Base-by-base conservation (phyloP, 306 rosid genomes). In the Quercus agrifolia region DNA sequence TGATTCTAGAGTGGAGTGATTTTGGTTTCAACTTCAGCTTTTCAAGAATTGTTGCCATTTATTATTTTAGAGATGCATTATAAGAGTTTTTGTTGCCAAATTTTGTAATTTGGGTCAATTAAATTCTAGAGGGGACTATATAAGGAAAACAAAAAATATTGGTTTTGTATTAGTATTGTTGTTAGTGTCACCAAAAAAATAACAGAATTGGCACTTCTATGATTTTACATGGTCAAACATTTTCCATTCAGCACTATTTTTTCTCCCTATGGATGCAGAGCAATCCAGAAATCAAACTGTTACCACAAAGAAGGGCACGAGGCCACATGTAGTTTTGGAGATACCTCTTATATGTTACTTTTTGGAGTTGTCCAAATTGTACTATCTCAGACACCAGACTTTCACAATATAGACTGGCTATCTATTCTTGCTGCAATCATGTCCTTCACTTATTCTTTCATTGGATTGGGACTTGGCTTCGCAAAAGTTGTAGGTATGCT, bases 301-400 rank as follows among this genome's bases (percentile, higher is more conserved):
- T 73, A 75, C 81, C 86, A 76, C 30, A 23, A 1, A 15, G 31
- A 83, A 12, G 92, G 86, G 72, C 79, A 13, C 38, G 83, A 52
- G 55, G 70, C 21, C 19, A 13, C 67, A 15, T 90, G 92, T 82
- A 82, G 27, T 52, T 82, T 54, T 79, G 80, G 18, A 38, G 77
- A 85, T 66, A 11, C 54, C 74, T 83, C 83, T 71, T 86, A 79
- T 30, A 93, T 89, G 92, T 85, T 91, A 74, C 67, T 89, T 51
- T 93, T 89, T 74, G 96, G 94, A 56, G 77, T 70, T 76, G 46
- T 84, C 23, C 93, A 93, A 79, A 73, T 91, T 71, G 52, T 89
- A 63, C 87, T 93, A 41, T 89, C 97, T n/a, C 97, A 93, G 81
- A 87, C 88, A 44, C 97, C 96, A 44, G 82, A 93, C 78, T 93